phyloP scores from a whole-genome alignment of 108 stramenopile species.

The Nannochloropsis gaditana region DNA sequence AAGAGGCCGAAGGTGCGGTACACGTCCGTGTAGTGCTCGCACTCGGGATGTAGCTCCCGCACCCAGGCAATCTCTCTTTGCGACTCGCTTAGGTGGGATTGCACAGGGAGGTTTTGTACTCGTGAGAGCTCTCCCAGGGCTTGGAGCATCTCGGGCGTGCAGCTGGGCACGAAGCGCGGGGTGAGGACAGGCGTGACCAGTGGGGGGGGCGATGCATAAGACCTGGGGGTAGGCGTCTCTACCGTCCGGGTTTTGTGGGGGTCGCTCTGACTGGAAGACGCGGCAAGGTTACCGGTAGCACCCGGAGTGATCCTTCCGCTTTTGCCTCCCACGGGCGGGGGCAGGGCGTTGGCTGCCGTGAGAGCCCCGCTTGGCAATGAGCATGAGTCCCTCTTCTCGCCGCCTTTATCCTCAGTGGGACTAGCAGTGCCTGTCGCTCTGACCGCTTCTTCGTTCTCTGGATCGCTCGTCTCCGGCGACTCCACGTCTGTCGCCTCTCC shows the following conservation, averaged over 20 bases:
- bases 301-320: not conserved
- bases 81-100: slow-evolving; percentile 61
- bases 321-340: not conserved
- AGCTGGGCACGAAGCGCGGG: slow-evolving; percentile 66
- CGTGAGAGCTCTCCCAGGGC: slow-evolving; percentile 55
- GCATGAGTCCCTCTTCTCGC: not conserved
- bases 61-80: slow-evolving; percentile 61
- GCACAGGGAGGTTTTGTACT: slow-evolving; percentile 55
- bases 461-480: not conserved
- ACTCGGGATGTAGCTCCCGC: slow-evolving; percentile 55
- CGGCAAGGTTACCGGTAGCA: not conserved
- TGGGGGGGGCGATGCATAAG: slow-evolving; percentile 1
- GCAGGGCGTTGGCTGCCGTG: not conserved
- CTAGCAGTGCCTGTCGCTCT: not conserved
- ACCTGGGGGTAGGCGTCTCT: not conserved
- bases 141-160: slow-evolving; percentile 59
- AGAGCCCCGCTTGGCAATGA: not conserved
- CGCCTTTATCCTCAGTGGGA: not conserved
- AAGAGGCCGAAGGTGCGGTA: slow-evolving; percentile 56
- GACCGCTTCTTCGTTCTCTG: slow-evolving; percentile 2
- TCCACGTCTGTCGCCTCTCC: not conserved
- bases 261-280: not conserved
- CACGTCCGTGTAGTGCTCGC: slow-evolving; percentile 55
- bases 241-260: not conserved
- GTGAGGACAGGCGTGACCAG: slow-evolving; percentile 59